Evolutionary conservation across 345 rosid species (phyloP), one percentile per base, ranked within the genome.

Genomic region (Citrus trifoliata): DNA sequence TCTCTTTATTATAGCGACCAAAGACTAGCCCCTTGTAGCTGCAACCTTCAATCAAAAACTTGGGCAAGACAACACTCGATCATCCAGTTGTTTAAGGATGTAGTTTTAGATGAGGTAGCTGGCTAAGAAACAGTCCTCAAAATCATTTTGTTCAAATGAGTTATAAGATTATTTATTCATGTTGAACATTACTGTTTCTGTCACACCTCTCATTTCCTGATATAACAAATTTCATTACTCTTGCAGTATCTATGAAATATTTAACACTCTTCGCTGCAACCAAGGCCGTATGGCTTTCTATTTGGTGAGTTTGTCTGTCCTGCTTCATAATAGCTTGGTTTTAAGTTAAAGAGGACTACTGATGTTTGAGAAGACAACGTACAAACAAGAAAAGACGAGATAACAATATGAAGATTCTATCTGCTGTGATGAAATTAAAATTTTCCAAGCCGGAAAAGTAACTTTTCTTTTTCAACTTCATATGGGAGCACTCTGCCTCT

Each of bases 381-480:
- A 51, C 35, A 1, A 35, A 59, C 4, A 59, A 32, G 21, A 6
- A 30, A 28, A 16, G n/a, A 55, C 9, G 0, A 21, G 2, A 40
- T 61, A 10, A 30, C 33, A 30, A 10, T 21, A 25, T 7, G 38
- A 24, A 60, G 25, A 59, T 58, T 58, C 14, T 16, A 37, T 73
- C 67, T 62, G 69, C 38, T 38, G 19, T 27, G 5, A 14, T 9
- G 70, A 25, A 48, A 70, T 22, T 28, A 27, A n/a, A 42, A 37
- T 2, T 35, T 74, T 73, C 28, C 56, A 42, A 9, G 33, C 4
- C 24, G 30, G 12, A 61, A 58, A 75, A 63, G 61, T 14, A 46
- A 7, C 28, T 75, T 65, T 65, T 51, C 48, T 75, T 75, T 75
- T 75, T 22, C 3, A 64, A 22, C 12, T 75, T 51, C 37, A 37